A percentile compares a stretch with the other conserved stretches of the same genome.
These are phyloP conservation scores for Obelidium mucronatum DNA, from an alignment of 192 early-diverging fungal genomes.

Conservation along the genomic window DNA sequence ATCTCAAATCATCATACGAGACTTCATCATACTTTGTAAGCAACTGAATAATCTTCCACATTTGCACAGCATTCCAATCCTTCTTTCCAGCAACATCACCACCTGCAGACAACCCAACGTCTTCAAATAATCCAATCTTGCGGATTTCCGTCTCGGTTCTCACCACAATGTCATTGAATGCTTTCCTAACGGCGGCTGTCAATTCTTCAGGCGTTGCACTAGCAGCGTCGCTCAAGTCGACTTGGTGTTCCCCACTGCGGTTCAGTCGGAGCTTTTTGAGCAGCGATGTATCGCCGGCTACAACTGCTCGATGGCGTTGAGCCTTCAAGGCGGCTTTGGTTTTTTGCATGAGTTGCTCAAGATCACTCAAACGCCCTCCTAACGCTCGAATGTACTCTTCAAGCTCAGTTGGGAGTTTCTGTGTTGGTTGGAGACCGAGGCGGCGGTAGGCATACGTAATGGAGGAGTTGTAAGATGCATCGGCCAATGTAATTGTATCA, in stretches of 20 bases:
- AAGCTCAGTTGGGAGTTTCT: conserved; percentile 25
- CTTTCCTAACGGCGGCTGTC: conserved; percentile 55
- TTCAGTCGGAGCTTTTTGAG: not conserved
- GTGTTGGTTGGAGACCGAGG: conserved; percentile 38
- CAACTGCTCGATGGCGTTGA: not conserved
- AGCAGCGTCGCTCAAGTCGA: conserved; percentile 9
- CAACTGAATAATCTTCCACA: conserved; percentile 84
- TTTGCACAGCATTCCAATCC: conserved; percentile 88
- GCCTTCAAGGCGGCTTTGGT: conserved; percentile 65
- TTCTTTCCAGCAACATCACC: conserved; percentile 41
- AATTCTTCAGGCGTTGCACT: conserved; percentile 1
- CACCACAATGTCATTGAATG: conserved; percentile 83
- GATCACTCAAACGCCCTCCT: conserved; percentile 91
- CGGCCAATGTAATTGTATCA: conserved; percentile 70
- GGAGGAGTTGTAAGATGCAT: conserved; percentile 72
- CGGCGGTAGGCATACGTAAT: conserved; percentile 65
- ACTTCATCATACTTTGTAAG: conserved; percentile 69
- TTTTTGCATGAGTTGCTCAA: conserved; percentile 90
- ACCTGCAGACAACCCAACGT: conserved; percentile 19
- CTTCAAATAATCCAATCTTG: conserved; percentile 84
- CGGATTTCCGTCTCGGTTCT: conserved; percentile 85
- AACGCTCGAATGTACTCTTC: conserved; percentile 67
- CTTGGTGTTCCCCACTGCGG: not conserved
- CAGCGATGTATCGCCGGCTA: not conserved
- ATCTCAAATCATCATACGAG: conserved; percentile 85